Percentiles rank a stretch among this genome's conserved stretches.
Conservation (phyloP, 352 stramenopile species). For the Pythium folliculosum region DNA sequence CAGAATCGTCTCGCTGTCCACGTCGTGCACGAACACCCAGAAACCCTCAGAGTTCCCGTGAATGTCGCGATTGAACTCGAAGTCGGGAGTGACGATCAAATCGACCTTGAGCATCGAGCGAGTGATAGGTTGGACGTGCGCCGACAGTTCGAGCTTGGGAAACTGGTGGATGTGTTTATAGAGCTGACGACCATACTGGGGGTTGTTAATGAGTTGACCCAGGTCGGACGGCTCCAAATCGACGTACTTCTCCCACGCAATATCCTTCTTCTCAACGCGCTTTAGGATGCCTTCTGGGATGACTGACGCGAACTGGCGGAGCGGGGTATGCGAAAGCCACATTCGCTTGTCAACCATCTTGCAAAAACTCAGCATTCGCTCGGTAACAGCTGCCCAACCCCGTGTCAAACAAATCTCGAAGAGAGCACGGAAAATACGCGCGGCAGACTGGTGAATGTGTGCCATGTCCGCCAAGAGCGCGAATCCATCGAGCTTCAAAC, state of each 20-base stretch:
- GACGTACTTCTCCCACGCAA: constrained; percentile 97
- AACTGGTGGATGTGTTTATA: constrained; percentile 99
- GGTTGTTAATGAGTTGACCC: constrained; percentile 96
- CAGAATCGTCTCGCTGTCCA: constrained; percentile 98
- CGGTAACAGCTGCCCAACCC: constrained; percentile 94
- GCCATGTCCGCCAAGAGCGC: constrained; percentile 98
- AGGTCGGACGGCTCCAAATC: constrained; percentile 98
- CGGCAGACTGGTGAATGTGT: constrained; percentile 98
- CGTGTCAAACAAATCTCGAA: constrained; percentile 99
- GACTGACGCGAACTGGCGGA: constrained; percentile 94
- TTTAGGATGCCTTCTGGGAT: constrained; percentile 96
- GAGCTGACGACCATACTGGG: constrained; percentile 97
- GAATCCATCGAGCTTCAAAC: constrained; percentile 97
- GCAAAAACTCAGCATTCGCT: constrained; percentile 96
- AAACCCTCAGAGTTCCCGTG: constrained; percentile 97
- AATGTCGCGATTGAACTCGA: constrained; percentile 96
- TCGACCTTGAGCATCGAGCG: constrained; percentile 96
- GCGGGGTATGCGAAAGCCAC: constrained; percentile 97
- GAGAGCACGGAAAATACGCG: constrained; percentile 97
- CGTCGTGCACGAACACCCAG: constrained; percentile 98
- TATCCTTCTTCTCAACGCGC: constrained; percentile 98
- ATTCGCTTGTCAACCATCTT: constrained; percentile 99
- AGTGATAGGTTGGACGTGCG: constrained; percentile 98
- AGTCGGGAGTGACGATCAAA: constrained; percentile 96
- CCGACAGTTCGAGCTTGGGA: constrained; percentile 95